phyloP scores from a whole-genome alignment of 495 filamentous ascomycete species.

The Daldinia concentrica region DNA sequence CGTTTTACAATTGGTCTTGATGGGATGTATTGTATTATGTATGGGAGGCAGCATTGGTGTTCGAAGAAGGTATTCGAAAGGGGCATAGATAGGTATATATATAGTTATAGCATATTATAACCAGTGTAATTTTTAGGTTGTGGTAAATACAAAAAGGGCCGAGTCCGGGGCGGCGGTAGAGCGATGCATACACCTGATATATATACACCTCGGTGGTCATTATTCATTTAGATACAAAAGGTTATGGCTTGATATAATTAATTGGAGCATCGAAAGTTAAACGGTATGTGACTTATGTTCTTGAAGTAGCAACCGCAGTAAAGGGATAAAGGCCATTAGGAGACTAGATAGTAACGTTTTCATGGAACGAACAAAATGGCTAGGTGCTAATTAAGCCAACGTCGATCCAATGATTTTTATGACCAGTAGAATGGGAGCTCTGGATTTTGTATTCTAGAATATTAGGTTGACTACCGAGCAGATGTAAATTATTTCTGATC shows the following conservation, averaged over 20 bases:
- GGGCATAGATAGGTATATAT: slow-evolving; percentile 3
- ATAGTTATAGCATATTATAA: slow-evolving; percentile 15
- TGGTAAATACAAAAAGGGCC: neutral
- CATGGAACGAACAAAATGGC: too few relatives aligned
- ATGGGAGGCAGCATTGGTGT: slow-evolving; percentile 36
- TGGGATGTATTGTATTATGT: slow-evolving; percentile 13
- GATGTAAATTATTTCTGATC: too few relatives aligned
- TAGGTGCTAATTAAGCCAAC: too few relatives aligned
- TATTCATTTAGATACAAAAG: neutral
- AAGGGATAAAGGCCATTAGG: neutral
- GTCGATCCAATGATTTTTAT: too few relatives aligned
- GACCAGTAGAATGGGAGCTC: too few relatives aligned
- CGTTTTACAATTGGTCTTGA: slow-evolving; percentile 23
- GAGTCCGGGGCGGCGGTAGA: slow-evolving; percentile 2
- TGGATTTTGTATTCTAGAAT: too few relatives aligned
- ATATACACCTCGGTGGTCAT: neutral
- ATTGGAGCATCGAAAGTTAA: neutral
- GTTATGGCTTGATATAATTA: neutral
- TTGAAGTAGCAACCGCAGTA: neutral
- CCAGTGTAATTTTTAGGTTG: slow-evolving; percentile 19
- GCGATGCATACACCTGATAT: slow-evolving; percentile 14
- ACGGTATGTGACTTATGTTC: neutral
- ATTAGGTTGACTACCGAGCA: too few relatives aligned
- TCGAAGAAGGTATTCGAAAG: slow-evolving; percentile 23
- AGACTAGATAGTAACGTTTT: neutral